phyloP scores from a whole-genome alignment of 1,139 yeast genomes.

The Taiozyma sp. region DNA sequence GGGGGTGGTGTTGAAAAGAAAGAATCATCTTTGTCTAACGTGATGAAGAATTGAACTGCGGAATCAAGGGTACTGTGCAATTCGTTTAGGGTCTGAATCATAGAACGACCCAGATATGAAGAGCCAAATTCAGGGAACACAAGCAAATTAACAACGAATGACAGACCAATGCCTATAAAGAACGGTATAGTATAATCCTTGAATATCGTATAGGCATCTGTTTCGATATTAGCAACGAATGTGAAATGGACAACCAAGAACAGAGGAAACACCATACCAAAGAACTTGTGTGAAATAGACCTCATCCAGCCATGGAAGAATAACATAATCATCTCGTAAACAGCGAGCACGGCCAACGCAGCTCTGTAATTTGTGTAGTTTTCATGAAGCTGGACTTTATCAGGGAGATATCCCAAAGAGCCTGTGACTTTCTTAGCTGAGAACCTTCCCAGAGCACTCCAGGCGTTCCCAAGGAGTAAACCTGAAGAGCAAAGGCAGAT shows the following conservation, averaged over 20 bases:
- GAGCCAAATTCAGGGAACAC: conserved; percentile 50
- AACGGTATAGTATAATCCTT: conserved; percentile 38
- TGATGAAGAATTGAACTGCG: conserved; percentile 35
- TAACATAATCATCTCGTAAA: conserved; percentile 41
- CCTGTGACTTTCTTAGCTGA: conserved; percentile 35
- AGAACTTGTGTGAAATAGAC: conserved; percentile 40
- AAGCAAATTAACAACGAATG: conserved; percentile 36
- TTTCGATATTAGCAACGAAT: conserved; percentile 31
- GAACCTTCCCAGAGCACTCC: conserved; percentile 36
- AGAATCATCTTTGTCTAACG: conserved; percentile 20
- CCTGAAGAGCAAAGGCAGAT: conserved; percentile 37
- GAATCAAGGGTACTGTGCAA: conserved; percentile 35
- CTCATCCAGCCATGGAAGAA: conserved; percentile 45
- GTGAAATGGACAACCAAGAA: conserved; percentile 46
- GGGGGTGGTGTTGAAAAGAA: conserved; percentile 20
- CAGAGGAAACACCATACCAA: conserved; percentile 39
- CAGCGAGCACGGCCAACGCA: conserved; percentile 38
- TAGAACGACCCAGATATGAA: conserved; percentile 39
- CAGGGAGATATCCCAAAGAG: conserved; percentile 23
- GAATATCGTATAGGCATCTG: conserved; percentile 29
- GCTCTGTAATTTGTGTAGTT: conserved; percentile 31
- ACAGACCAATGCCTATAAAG: conserved; percentile 38
- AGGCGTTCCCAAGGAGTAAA: conserved; percentile 37
- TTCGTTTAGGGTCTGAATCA: conserved; percentile 35
- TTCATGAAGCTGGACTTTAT: conserved; percentile 22